A percentile compares a stretch with the other conserved stretches of the same genome.
Conservation (phyloP, 176 grass and related monocot species). For the Puya raimondii region DNA sequence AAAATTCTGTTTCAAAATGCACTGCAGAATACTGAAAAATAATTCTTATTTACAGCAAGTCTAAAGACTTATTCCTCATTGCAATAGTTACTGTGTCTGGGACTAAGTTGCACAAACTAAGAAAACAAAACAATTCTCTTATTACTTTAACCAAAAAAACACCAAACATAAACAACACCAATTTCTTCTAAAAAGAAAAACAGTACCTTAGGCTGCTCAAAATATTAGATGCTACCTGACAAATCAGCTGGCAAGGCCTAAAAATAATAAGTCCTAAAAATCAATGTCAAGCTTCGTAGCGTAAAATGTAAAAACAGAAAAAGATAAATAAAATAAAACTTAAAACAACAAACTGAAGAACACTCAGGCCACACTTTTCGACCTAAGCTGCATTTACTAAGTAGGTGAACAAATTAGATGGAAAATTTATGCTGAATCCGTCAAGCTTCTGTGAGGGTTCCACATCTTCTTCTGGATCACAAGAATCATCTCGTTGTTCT, state of each 20-base stretch:
- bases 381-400: constrained; percentile 30
- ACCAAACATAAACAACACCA: constrained; percentile 24
- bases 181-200: constrained; percentile 10
- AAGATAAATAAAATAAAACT: background rate
- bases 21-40: too few relatives aligned
- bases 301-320: too few relatives aligned
- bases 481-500: constrained; percentile 66
- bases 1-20: too few relatives aligned
- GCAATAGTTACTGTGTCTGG: too few relatives aligned
- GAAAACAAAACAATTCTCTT: constrained; percentile 13
- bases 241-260: constrained; percentile 22
- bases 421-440: constrained; percentile 35
- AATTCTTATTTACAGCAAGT: too few relatives aligned
- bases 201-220: constrained; percentile 26
- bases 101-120: too few relatives aligned
- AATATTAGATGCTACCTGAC: constrained; percentile 26
- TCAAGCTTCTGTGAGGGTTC: constrained; percentile 32
- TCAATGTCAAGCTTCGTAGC: too few relatives aligned
- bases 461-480: constrained; percentile 78
- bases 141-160: constrained; percentile 43
- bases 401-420: constrained; percentile 9
- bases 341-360: background rate
- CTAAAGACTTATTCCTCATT: too few relatives aligned
- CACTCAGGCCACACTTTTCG: constrained; percentile 31
- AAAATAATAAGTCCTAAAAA: background rate